Evolutionary conservation across 1,284 basidiomycete species (phyloP).

Genomic region (Marasmius sp.): DNA sequence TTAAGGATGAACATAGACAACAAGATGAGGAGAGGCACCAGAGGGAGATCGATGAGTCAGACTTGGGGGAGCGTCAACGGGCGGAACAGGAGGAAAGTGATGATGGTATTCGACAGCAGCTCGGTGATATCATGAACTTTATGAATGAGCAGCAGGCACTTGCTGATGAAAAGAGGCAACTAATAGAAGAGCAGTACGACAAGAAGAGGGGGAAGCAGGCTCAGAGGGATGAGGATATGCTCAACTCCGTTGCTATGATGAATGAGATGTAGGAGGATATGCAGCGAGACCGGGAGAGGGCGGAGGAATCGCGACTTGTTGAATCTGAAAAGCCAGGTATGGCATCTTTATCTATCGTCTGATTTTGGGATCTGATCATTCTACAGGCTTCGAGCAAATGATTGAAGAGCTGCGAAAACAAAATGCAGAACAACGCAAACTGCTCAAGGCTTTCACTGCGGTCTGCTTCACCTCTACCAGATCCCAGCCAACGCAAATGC

Average conservation of each 20-base stretch:
- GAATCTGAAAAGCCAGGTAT: constrained; percentile 51
- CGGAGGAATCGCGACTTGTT: constrained; percentile 49
- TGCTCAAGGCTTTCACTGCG: constrained; percentile 82
- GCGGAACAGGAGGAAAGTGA: constrained; percentile 57
- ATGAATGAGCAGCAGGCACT: constrained; percentile 62
- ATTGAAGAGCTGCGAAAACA: constrained; percentile 52
- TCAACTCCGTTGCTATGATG: constrained; percentile 58
- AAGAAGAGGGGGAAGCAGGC: constrained; percentile 55
- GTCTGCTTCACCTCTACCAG: constrained; percentile 85
- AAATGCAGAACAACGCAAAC: constrained; percentile 51
- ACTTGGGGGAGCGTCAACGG: constrained; percentile 57
- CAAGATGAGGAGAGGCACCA: constrained; percentile 54
- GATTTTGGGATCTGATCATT: not conserved
- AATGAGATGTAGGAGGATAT: constrained; percentile 53
- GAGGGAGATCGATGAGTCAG: constrained; percentile 56
- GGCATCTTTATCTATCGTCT: constrained; percentile 14
- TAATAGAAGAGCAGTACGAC: constrained; percentile 56
- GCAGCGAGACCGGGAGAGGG: constrained; percentile 44
- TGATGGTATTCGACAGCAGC: constrained; percentile 55
- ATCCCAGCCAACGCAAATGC: constrained; percentile 61
- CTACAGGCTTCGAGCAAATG: constrained; percentile 49
- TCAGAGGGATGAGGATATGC: constrained; percentile 52
- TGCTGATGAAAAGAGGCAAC: constrained; percentile 52
- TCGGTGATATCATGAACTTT: constrained; percentile 66
- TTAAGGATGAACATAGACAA: constrained; percentile 43